These are phyloP conservation scores for Carex kokanica DNA, from an alignment of 176 grass and related monocot species.

Conservation along the genomic window DNA sequence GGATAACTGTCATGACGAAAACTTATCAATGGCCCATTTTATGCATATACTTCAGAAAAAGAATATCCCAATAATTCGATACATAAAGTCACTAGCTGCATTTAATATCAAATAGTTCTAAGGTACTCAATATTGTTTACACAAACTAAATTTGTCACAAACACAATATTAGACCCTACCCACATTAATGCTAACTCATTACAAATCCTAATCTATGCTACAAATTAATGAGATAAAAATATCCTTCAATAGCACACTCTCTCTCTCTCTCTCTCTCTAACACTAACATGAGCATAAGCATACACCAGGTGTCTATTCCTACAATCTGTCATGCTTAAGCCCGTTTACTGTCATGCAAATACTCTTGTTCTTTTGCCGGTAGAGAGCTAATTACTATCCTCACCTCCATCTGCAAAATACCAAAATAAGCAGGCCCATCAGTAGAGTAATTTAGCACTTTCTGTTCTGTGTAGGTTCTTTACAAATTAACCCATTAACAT, in stretches of 20 bases:
- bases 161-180: background rate
- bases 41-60: background rate
- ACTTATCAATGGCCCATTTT: background rate
- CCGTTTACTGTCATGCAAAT: no score
- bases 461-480: background rate
- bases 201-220: slow-evolving; percentile 9
- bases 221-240: background rate
- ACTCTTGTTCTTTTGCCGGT: background rate
- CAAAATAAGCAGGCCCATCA: background rate
- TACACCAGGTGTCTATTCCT: background rate
- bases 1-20: background rate
- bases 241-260: background rate
- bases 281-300: background rate
- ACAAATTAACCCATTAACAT: background rate
- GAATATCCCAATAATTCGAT: background rate
- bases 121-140: background rate
- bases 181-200: background rate
- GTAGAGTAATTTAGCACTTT: background rate
- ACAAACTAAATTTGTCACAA: background rate
- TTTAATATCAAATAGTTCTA: background rate
- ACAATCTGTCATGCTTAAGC: background rate
- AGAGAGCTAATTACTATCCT: background rate
- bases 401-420: slow-evolving; percentile 10
- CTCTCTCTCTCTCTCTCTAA: background rate
- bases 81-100: background rate